A percentile compares a stretch with the other conserved stretches of the same genome.
phyloP scores from a whole-genome alignment of 139 green algal genomes.

The Microglena sp. region DNA sequence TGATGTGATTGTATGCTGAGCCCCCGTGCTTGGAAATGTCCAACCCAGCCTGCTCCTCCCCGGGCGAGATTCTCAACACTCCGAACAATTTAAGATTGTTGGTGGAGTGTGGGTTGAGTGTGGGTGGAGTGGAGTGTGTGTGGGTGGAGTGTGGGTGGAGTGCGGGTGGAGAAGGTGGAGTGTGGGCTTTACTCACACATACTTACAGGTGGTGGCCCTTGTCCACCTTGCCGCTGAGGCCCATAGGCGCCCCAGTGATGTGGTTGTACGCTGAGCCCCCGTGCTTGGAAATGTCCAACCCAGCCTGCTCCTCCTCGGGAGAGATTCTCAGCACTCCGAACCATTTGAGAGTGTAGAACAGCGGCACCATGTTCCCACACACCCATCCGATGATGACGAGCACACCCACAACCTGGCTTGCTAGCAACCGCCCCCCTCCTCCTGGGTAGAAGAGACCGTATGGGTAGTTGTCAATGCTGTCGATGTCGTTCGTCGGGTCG shows the following conservation, averaged over 20 bases:
- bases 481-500: neutral
- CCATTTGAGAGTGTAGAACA: conserved; percentile 63
- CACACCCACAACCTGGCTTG: conserved; percentile 46
- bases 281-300: conserved; percentile 61
- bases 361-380: conserved; percentile 19
- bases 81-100: too few relatives aligned
- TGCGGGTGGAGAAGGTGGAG: too few relatives aligned
- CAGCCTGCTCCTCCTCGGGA: conserved; percentile 49
- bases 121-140: too few relatives aligned
- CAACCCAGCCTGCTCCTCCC: conserved; percentile 55
- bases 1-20: too few relatives aligned
- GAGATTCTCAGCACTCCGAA: conserved; percentile 44
- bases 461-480: too few relatives aligned
- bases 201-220: too few relatives aligned
- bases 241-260: too few relatives aligned
- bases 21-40: too few relatives aligned
- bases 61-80: conserved; percentile 42
- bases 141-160: too few relatives aligned
- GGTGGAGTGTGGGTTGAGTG: too few relatives aligned
- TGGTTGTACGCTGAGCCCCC: conserved; percentile 40
- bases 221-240: too few relatives aligned
- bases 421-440: conserved; percentile 36
- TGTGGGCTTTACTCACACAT: too few relatives aligned
- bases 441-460: conserved; percentile 52
- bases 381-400: conserved; percentile 47